Evolutionary conservation across 345 rosid genomes (phyloP).

Genomic region (Citrus mangshanensis): DNA sequence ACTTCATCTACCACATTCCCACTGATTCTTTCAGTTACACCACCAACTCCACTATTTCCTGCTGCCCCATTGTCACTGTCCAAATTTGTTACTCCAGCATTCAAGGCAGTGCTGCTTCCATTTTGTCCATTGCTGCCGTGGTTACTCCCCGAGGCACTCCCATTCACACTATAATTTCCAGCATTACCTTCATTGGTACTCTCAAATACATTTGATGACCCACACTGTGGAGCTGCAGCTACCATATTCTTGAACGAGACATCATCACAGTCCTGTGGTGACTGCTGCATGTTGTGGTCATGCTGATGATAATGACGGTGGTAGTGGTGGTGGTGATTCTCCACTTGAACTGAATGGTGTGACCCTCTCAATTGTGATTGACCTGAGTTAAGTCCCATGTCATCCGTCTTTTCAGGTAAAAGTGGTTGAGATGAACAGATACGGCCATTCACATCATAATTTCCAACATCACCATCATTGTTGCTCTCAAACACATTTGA

Average conservation of each 20-base stretch:
- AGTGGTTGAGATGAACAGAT: conserved; percentile 28
- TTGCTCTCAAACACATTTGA: conserved; percentile 37
- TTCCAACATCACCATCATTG: conserved; percentile 36
- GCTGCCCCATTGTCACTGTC: conserved; percentile 54
- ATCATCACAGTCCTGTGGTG: conserved; percentile 27
- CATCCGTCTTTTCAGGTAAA: conserved; percentile 25
- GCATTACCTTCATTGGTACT: conserved; percentile 30
- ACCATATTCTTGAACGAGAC: conserved; percentile 32
- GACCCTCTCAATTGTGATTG: conserved; percentile 23
- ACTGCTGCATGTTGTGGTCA: conserved; percentile 24
- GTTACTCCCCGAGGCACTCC: conserved; percentile 68
- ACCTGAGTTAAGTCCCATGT: conserved; percentile 13
- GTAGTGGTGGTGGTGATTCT: conserved; percentile 37
- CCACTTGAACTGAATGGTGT: conserved; percentile 30
- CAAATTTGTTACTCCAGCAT: conserved; percentile 42
- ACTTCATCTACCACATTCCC: conserved; percentile 33
- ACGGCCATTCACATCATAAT: conserved; percentile 62
- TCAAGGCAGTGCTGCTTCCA: conserved; percentile 49
- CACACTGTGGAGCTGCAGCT: conserved; percentile 39
- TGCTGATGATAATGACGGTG: conserved; percentile 36
- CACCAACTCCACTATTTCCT: conserved; percentile 37
- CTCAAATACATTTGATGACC: conserved; percentile 44
- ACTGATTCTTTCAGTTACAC: conserved; percentile 19
- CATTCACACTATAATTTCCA: conserved; percentile 63
- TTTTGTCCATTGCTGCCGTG: conserved; percentile 59